Evolutionary conservation across 352 stramenopile species (phyloP), one percentile per base, ranked within the genome.

Genomic region (Globisporangium spinosum): DNA sequence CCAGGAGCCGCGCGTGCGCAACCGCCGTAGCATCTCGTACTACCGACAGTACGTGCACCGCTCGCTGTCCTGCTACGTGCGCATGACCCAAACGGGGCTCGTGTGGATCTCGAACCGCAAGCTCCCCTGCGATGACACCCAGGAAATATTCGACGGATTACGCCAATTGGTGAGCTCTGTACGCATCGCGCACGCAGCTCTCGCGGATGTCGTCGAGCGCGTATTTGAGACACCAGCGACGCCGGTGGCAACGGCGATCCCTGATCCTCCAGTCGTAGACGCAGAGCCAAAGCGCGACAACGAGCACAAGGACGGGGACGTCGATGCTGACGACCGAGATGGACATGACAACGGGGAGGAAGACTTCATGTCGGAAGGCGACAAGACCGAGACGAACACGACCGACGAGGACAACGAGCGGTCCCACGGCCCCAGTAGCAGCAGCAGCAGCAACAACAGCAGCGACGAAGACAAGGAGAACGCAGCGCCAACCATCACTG

Each of bases 101-200:
- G 77, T 94, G 59, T 94, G 87, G 87, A 90, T 93, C 62, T 93
- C 84, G 45, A 92, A 91, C 71, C 84, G 87, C 17, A 89, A 90
- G 67, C 69, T 88, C 22, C 72, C 89, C 60, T 83, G 80, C 35
- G 74, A 80, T 49, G 83, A 89, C 63, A 88, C 90, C 53, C 85
- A 94, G 63, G 70, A 67, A 15, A 74, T 92, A 35, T 94, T 89
- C 60, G 79, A 90, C n/a, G 75, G 78, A 47, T 74, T 94, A 58
- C 69, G 77, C 40, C 65, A 77, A 47, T 77, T 82, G 54, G 77
- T 92, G 7, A 72, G 80, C 55, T 77, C 82, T 1, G 70, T 92
- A 15, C 70, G 76, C 43, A 73, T 80, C 34, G 81, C 74, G 3
- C 73, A 77, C 17, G 76, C 70, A 22, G 73, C 75, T 20, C 51